Conservation (phyloP, 176 grass and related monocot genomes). For the Eragrostis nindensis region DNA sequence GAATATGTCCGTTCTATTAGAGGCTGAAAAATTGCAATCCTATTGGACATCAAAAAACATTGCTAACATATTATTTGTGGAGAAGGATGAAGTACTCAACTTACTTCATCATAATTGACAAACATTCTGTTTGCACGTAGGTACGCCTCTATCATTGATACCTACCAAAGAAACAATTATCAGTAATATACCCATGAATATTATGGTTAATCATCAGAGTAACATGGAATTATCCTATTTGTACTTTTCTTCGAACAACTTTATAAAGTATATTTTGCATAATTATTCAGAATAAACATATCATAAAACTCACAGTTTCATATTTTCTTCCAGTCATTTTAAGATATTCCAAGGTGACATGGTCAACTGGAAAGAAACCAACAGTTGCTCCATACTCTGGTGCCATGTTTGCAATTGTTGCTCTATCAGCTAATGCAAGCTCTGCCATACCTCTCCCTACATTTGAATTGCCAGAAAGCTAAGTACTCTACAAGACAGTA, state of each 20-base stretch:
- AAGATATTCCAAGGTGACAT: constrained; percentile 22
- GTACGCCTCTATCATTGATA: constrained; percentile 27
- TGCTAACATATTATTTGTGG: neutral
- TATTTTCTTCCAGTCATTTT: constrained; percentile 30
- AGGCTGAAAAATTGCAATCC: constrained; percentile 17
- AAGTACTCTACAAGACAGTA: neutral
- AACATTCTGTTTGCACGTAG: constrained; percentile 37
- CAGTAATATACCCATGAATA: neutral
- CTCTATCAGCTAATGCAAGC: constrained; percentile 24
- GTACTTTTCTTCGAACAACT: neutral
- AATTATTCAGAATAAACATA: too few species aligned
- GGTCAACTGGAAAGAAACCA: constrained; percentile 40
- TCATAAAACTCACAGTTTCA: constrained; percentile 23
- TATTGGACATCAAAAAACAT: neutral
- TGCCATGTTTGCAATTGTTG: constrained; percentile 38
- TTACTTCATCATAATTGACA: constrained; percentile 24
- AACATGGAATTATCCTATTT: neutral
- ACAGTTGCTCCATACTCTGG: constrained; percentile 33
- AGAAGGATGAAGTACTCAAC: neutral
- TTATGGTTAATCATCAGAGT: neutral
- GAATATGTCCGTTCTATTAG: constrained; percentile 22
- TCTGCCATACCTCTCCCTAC: constrained; percentile 20
- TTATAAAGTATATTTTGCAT: too few species aligned
- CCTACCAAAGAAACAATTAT: neutral
- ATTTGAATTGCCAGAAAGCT: neutral